Conservation (phyloP, 192 early-diverging fungal species). For the Backusella luteola region DNA sequence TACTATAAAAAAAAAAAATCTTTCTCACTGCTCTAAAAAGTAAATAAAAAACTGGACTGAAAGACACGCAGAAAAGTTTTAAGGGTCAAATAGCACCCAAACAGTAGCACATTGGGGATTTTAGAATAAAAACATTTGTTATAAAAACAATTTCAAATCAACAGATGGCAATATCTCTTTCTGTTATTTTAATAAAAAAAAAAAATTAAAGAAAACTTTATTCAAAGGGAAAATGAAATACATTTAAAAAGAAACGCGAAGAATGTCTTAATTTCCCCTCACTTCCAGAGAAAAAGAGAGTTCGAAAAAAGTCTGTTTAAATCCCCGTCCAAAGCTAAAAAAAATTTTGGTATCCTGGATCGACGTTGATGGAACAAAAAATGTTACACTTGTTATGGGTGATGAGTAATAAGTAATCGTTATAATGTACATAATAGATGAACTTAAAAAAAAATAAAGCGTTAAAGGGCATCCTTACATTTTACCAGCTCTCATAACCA, state of each 20-base stretch:
- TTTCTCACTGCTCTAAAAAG: not conserved
- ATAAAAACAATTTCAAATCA: not conserved
- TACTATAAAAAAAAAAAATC: not conserved
- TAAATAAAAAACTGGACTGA: not conserved
- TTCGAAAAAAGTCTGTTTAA: no score
- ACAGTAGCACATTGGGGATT: not conserved
- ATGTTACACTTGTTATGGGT: not conserved
- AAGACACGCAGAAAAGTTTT: not conserved
- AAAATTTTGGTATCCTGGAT: no score
- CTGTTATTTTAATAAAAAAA: not conserved
- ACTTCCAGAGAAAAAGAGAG: not conserved
- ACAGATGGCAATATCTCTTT: not conserved
- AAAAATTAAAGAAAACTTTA: not conserved
- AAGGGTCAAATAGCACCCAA: not conserved
- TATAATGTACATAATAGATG: not conserved
- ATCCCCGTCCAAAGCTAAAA: no score
- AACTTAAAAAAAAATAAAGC: not conserved
- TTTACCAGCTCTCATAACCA: not conserved
- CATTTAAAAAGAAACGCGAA: not conserved
- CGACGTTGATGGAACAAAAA: not conserved
- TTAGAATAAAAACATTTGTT: not conserved
- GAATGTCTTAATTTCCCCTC: not conserved
- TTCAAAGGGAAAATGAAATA: not conserved
- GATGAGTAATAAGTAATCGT: not conserved
- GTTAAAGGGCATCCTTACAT: not conserved